Evolutionary conservation across 2,329 filamentous ascomycete genomes (phyloP), one percentile per base, ranked within the genome.

Genomic region (Claviceps sp.): DNA sequence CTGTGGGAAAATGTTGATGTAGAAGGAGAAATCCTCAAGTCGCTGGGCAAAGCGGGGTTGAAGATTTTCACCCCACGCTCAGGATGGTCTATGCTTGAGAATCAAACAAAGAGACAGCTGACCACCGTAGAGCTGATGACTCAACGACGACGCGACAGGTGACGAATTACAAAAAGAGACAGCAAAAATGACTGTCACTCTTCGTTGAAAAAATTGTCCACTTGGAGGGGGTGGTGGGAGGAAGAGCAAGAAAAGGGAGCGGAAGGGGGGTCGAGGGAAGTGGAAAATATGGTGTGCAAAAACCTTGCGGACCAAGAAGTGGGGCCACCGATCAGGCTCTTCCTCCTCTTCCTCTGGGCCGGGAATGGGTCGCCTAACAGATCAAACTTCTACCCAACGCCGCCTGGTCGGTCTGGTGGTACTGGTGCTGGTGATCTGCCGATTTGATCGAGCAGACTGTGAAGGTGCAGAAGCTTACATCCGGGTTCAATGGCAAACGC

Each of bases 41-140:
- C 53, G 59, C 52, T 52, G 57, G 56, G 61, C 62, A 69, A 70
- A 72, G 70, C 69, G 70, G 70, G 70, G 70, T 72, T 68, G 64
- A 69, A 70, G 62, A 65, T 63, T 65, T 69, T 66, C 61, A 65
- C 65, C 65, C 65, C 65, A 65, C 65, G 65, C 64, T 66, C 62
- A 63, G 58, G 45, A 20, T 47, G 14, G 40, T 43, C 18, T 34
- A 34, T 55, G 48, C 48, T 51, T 52, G 42, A 34, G 51, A 52
- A 55, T 46, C 37, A 51, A 55, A 49, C 37, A 49, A 30, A 51
- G 51, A 48, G 40, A 49, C 37, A 52, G 43, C 50, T 47, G 45
- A 48, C 50, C 53, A 52, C 50, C 48, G n/a, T 18, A 5, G 5
- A 40, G n/a, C 40, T 34, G 48, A 52, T 53, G 51, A 52, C 48